Evolutionary conservation across 495 filamentous ascomycete genomes (phyloP), one percentile per base, ranked within the genome.

Genomic region (Zalerion maritima): DNA sequence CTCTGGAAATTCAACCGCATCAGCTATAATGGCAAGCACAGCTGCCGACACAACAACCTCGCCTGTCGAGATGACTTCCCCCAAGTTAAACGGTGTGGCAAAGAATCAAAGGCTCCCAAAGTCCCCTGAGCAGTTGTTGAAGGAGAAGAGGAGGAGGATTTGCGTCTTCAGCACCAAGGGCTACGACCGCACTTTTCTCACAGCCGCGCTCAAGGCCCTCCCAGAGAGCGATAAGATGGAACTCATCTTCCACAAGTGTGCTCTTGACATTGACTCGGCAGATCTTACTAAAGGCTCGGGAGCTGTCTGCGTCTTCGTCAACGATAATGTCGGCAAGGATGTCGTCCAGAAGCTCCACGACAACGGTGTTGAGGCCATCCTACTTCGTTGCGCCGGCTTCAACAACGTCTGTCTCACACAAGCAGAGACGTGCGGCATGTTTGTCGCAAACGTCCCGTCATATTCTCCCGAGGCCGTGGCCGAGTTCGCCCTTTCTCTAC

Each of bases 381-480:
- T 75, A 12, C 64, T 80, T 28, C 72, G 76, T 41, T 80, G 76
- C 50, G 75, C 75, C 1, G 75, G 76, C 19, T 78, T 60, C 58
- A 80, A 81, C 47, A 73, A 78, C 44, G 61, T 81, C 34, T 67
- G 79, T 43, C 59, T 81, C 9, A 19, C 23, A 5, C 46, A 54
- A 0, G 76, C 76, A 36, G 55, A 68, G 36, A 37, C 41, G 14
- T 58, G 75, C 3, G 66, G 67, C 22, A 42, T 81, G 43, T 68
- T 73, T 45, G 73, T 81, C 28, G 73, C 70, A 34, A 68, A 69
- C 31, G 75, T 81, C 13, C 73, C 74, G 0, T 58, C 73, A 1
- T 81, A 81, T 48, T 72, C 69, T 3, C 76, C 76, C 34, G 75
- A 79, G 40, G 71, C 75, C 3, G 76, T 81, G 3, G 76, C 76